A percentile compares a stretch with the other conserved stretches of the same genome.
Conservation (phyloP, 495 filamentous ascomycete genomes). For the Melanomma pulvis-pyrius region DNA sequence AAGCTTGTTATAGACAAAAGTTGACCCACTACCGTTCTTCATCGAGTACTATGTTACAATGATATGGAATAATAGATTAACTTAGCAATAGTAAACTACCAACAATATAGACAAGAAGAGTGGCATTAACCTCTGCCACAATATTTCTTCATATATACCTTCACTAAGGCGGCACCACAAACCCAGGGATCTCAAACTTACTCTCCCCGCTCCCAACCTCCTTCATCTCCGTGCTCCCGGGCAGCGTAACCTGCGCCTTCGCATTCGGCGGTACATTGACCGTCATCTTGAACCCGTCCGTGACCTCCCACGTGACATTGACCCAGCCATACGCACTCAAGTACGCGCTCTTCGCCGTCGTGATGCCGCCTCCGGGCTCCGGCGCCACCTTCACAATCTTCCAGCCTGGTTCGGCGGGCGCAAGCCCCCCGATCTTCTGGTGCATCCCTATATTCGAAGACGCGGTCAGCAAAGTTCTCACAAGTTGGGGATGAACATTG, state of each 20-base stretch:
- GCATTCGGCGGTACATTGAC: conserved; percentile 7
- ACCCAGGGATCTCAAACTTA: conserved; percentile 2
- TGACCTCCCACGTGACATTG: conserved; percentile 14
- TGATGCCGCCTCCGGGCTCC: conserved; percentile 15
- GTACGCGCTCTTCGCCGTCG: conserved; percentile 5
- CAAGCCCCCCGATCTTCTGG: conserved; percentile 18
- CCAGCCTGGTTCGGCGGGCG: conserved; percentile 18
- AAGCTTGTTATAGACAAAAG: neutral
- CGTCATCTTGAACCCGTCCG: neutral
- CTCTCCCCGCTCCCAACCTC: neutral
- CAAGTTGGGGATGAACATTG: too few species aligned
- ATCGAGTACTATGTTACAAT: too few species aligned
- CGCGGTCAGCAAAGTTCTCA: too few species aligned
- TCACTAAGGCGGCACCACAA: neutral
- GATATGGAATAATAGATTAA: too few species aligned
- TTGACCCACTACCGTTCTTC: too few species aligned
- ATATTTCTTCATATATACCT: neutral
- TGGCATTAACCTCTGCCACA: neutral
- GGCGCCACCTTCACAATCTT: conserved; percentile 14
- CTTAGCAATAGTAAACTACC: too few species aligned
- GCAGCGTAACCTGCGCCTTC: conserved; percentile 2
- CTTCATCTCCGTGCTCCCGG: neutral
- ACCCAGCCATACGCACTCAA: conserved; percentile 20
- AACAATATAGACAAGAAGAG: too few species aligned
- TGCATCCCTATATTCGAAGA: too few species aligned